These are phyloP conservation scores for Cyberlindnera mississippiensis DNA, from an alignment of 805 yeast genomes.

Conservation along the genomic window DNA sequence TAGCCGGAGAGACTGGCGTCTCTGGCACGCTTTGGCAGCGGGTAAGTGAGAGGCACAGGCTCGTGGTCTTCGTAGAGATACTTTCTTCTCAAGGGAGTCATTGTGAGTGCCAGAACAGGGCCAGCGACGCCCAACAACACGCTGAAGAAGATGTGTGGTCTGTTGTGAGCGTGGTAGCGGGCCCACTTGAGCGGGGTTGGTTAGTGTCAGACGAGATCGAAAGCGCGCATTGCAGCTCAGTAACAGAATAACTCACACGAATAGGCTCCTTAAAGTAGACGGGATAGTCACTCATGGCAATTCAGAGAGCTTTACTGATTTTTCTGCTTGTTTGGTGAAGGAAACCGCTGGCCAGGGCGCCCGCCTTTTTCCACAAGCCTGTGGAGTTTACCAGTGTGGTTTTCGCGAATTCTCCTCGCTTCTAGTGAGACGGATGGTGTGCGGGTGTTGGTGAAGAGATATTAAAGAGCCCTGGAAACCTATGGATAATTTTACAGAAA, in stretches of 20 bases:
- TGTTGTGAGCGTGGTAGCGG: constrained; percentile 71
- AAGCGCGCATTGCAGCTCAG: background rate
- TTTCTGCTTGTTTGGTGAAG: background rate
- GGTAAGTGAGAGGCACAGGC: constrained; percentile 54
- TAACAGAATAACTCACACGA: constrained; percentile 44
- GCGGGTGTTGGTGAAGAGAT: too few relatives aligned
- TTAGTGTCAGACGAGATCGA: background rate
- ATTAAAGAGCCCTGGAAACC: too few relatives aligned
- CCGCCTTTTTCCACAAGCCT: too few relatives aligned
- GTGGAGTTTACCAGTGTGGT: too few relatives aligned
- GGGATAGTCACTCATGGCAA: constrained; percentile 34
- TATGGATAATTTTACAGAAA: too few relatives aligned
- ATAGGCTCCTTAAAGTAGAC: constrained; percentile 58
- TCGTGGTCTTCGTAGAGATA: constrained; percentile 60
- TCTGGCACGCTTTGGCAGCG: constrained; percentile 52
- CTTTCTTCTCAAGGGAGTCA: constrained; percentile 68
- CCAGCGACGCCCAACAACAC: constrained; percentile 62
- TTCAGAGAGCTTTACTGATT: too few relatives aligned
- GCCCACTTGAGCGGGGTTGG: constrained; percentile 44
- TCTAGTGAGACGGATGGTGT: too few relatives aligned
- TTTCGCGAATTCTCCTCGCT: too few relatives aligned
- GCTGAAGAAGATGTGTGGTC: constrained; percentile 70
- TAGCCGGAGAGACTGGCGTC: constrained; percentile 45
- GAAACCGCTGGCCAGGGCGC: too few relatives aligned
- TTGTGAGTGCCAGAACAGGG: constrained; percentile 55